These are phyloP conservation scores for Aureobasidium mangrovei DNA, from an alignment of 2,329 filamentous ascomycete species.

Conservation along the genomic window DNA sequence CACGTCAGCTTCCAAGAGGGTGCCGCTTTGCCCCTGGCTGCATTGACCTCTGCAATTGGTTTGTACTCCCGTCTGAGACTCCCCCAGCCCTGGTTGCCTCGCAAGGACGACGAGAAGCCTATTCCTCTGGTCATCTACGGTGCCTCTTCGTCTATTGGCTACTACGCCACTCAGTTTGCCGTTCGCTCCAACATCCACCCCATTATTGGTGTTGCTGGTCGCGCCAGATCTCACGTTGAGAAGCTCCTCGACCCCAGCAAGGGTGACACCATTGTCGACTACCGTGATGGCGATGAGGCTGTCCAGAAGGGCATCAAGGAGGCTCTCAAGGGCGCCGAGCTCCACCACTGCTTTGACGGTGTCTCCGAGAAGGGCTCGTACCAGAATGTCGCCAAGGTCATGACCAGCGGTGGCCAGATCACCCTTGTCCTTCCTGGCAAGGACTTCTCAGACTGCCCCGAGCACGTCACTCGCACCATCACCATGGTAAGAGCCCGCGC, in stretches of 20 bases:
- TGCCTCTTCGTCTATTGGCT: constrained; percentile 33
- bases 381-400: constrained; percentile 36
- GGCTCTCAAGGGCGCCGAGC: constrained; percentile 35
- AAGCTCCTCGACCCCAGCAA: constrained; percentile 30
- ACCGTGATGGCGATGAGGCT: constrained; percentile 46
- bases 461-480: constrained; percentile 28
- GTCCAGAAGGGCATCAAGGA: constrained; percentile 40
- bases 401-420: constrained; percentile 32
- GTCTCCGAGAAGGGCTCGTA: constrained; percentile 44
- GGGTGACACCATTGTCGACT: constrained; percentile 42
- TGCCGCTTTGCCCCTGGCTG: constrained; percentile 38
- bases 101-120: constrained; percentile 19
- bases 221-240: constrained; percentile 30
- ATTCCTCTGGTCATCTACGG: constrained; percentile 33
- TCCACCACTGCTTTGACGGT: constrained; percentile 50
- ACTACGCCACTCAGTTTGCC: constrained; percentile 35
- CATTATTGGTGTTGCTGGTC: constrained; percentile 35
- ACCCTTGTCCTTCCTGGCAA: constrained; percentile 34
- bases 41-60: constrained; percentile 39
- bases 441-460: constrained; percentile 35
- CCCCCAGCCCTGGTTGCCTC: constrained; percentile 32
- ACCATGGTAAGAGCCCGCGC: constrained; percentile 25
- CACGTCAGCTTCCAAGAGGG: constrained; percentile 44
- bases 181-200: constrained; percentile 32
- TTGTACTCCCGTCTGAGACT: constrained; percentile 36